Evolutionary conservation across 208 protist species (phyloP).

Genomic region (Wallacemonas collosoma): DNA sequence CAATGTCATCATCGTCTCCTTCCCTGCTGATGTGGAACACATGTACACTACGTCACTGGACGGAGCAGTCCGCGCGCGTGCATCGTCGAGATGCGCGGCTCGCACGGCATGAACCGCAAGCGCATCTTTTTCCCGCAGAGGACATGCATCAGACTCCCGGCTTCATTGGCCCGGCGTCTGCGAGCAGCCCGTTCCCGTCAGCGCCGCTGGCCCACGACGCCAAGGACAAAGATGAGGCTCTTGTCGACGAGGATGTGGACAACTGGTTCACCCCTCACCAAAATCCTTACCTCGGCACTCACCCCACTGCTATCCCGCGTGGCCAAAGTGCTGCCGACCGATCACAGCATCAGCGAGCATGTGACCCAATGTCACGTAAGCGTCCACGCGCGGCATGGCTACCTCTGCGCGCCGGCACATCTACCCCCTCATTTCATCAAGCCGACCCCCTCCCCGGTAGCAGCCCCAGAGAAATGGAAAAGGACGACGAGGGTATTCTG

Average conservation of each 20-base stretch:
- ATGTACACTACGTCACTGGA: not conserved
- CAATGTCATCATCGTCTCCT: not conserved
- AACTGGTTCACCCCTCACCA: not conserved
- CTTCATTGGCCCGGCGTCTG: too few relatives aligned
- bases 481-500: not conserved
- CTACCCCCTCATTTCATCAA: too few relatives aligned
- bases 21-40: not conserved
- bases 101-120: conserved; percentile 8
- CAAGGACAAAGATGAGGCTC: too few relatives aligned
- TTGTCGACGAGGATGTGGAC: not conserved
- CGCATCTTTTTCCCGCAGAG: not conserved
- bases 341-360: too few relatives aligned
- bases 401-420: too few relatives aligned
- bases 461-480: not conserved
- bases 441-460: too few relatives aligned
- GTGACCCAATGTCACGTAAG: too few relatives aligned
- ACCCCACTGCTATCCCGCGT: not conserved
- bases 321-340: too few relatives aligned
- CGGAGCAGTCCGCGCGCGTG: not conserved
- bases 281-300: not conserved
- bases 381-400: too few relatives aligned
- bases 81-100: not conserved
- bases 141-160: not conserved
- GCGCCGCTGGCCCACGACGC: too few relatives aligned
- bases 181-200: too few relatives aligned